Base-by-base conservation (phyloP, 768 basidiomycete genomes). In the Flagelloscypha sp. region DNA sequence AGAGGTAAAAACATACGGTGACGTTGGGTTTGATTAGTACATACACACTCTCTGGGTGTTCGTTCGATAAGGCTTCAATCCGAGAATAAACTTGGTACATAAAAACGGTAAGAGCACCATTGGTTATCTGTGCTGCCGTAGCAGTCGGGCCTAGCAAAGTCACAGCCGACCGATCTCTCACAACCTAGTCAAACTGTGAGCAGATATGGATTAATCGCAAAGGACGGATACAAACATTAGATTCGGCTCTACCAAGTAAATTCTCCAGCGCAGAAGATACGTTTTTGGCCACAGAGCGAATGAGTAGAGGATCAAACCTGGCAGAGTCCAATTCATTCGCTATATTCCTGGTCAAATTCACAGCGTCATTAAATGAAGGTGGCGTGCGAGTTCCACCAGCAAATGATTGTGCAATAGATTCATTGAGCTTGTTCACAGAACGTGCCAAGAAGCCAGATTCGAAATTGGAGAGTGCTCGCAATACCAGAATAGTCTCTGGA, bases 261-360 rank as follows among this genome's bases (percentile, higher is more conserved):
- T 63, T 68, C n/a, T 90, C 87, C 30, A 98, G 50, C 37, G 78
- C 76, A 2, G 70, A 61, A 7, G 68, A 68, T 0, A 74, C 77
- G 50, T 76, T 81, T 54, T 79, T 81, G 10, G 92, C 87, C 6
- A 95, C 79, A 5, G 78, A 68, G 40, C 70, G 72, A 8, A 88
- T 76, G 10, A 99, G 63, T 24, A 98, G 55, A 0, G 94, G 94
- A 58, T 99, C 95, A 52, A 94, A 95, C 42, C 80, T 72, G 10
- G 89, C 89, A 2, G 88, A 77, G 55, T 97, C 92, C 4, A 99
- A 72, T 49, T 98, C 95, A 54, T 98, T 98, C 18, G 77, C 75
- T 15, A 93, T 66, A 1, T 74, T 69, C 7, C 95, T 70, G 1
- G 84, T 80, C 12, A 92, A 66, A 35, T 76, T 77, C 2, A 78